phyloP scores from a whole-genome alignment of 2,329 filamentous ascomycete genomes.

The Mollisia scopiformis region DNA sequence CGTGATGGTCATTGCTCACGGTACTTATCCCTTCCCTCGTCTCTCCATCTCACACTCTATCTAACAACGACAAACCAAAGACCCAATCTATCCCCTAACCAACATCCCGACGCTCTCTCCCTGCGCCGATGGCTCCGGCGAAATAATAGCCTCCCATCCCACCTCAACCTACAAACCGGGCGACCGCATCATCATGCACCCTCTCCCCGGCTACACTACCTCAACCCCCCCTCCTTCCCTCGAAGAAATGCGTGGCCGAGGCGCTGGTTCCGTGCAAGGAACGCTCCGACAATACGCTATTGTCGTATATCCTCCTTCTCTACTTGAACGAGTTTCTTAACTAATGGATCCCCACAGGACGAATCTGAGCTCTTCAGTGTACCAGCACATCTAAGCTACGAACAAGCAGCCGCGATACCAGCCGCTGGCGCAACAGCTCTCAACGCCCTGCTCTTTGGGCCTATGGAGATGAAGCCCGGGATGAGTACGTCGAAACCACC shows the following conservation, averaged over 20 bases:
- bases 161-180: not conserved
- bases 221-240: too few species aligned
- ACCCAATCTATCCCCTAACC: not conserved
- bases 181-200: slow-evolving; percentile 5
- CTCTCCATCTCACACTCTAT: not conserved
- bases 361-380: not conserved
- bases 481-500: too few species aligned
- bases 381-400: not conserved
- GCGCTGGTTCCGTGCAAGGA: not conserved
- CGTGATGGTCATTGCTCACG: slow-evolving; percentile 9
- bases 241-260: not conserved
- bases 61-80: not conserved
- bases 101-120: not conserved
- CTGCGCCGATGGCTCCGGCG: not conserved
- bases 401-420: not conserved
- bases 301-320: not conserved
- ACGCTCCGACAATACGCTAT: not conserved
- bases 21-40: not conserved
- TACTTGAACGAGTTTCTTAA: too few species aligned
- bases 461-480: slow-evolving; percentile 40
- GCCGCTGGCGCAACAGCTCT: not conserved
- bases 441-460: slow-evolving; percentile 5
- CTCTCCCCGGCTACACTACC: not conserved
- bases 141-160: not conserved
- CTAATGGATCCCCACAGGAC: not conserved